A percentile compares a stretch with the other conserved stretches of the same genome.
Conservation (phyloP, 1,284 basidiomycete species). For the Inonotus hispidus region DNA sequence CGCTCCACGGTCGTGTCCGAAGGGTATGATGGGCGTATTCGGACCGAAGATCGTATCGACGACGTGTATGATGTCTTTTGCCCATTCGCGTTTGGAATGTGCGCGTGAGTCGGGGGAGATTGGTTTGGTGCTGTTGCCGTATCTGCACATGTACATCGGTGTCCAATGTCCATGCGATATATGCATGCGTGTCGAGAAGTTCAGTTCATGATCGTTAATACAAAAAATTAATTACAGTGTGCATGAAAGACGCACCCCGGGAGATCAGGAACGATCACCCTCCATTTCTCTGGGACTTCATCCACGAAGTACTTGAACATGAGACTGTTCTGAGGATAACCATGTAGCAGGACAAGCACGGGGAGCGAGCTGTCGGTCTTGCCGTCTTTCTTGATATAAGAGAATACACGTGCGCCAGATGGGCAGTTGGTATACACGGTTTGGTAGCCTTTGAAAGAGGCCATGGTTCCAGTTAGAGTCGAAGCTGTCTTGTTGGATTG, state of each 20-base stretch:
- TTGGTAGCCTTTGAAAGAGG: conserved; percentile 9
- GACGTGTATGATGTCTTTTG: conserved; percentile 23
- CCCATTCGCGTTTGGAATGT: conserved; percentile 26
- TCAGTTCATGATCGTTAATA: background rate
- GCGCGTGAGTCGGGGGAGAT: conserved; percentile 21
- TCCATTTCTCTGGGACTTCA: conserved; percentile 21
- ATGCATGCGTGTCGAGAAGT: background rate
- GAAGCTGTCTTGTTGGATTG: background rate
- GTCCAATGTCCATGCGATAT: background rate
- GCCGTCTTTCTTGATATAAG: background rate
- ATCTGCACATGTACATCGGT: conserved; percentile 14
- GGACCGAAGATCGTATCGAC: conserved; percentile 19
- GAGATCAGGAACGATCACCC: conserved; percentile 25
- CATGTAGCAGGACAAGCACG: conserved; percentile 26
- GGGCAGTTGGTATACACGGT: conserved; percentile 12
- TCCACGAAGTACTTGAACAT: conserved; percentile 25
- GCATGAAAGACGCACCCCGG: conserved; percentile 23
- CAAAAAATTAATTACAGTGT: no score
- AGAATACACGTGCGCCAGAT: conserved; percentile 16
- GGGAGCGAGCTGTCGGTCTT: conserved; percentile 13
- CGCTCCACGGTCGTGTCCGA: conserved; percentile 28
- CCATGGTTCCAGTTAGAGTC: background rate
- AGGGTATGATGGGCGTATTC: conserved; percentile 20
- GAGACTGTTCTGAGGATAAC: conserved; percentile 26
- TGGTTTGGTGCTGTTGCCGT: conserved; percentile 25